These are phyloP conservation scores for Talaromyces liani DNA, from an alignment of 495 filamentous ascomycete species.

Conservation along the genomic window DNA sequence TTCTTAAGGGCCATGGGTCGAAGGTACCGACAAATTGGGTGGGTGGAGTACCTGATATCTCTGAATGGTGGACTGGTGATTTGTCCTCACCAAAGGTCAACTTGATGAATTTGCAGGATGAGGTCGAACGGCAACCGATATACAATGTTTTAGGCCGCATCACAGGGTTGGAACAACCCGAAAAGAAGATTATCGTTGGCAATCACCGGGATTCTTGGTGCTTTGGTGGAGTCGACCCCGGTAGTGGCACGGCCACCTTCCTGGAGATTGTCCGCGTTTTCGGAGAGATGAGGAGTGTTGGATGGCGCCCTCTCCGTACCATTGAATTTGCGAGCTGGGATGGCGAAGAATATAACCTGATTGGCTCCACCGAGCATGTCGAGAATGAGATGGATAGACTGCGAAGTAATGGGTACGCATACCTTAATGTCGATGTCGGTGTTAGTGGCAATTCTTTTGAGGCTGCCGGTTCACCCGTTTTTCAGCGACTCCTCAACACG, in stretches of 20 bases:
- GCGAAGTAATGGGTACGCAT: conserved; percentile 61
- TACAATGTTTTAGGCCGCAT: conserved; percentile 87
- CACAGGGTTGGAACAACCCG: conserved; percentile 66
- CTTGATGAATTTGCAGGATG: conserved; percentile 84
- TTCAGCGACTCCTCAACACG: conserved; percentile 60
- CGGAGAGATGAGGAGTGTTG: conserved; percentile 59
- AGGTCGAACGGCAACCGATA: conserved; percentile 71
- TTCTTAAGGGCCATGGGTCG: conserved; percentile 68
- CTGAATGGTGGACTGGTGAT: conserved; percentile 80
- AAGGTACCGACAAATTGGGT: conserved; percentile 66
- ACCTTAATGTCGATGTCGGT: conserved; percentile 88
- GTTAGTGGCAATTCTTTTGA: conserved; percentile 67
- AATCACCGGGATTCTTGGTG: conserved; percentile 94
- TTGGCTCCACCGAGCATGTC: conserved; percentile 92
- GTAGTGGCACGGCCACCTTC: conserved; percentile 85
- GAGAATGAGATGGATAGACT: conserved; percentile 57
- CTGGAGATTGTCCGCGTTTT: conserved; percentile 80
- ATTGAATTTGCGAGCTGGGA: conserved; percentile 97
- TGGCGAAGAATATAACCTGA: conserved; percentile 83
- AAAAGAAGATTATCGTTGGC: conserved; percentile 85
- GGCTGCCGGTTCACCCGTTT: conserved; percentile 72
- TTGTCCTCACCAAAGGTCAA: conserved; percentile 66
- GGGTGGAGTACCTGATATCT: conserved; percentile 63
- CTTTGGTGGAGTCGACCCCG: conserved; percentile 78
- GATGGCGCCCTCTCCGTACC: conserved; percentile 87